Conservation (phyloP, 352 stramenopile species). For the Globisporangium spiculum region DNA sequence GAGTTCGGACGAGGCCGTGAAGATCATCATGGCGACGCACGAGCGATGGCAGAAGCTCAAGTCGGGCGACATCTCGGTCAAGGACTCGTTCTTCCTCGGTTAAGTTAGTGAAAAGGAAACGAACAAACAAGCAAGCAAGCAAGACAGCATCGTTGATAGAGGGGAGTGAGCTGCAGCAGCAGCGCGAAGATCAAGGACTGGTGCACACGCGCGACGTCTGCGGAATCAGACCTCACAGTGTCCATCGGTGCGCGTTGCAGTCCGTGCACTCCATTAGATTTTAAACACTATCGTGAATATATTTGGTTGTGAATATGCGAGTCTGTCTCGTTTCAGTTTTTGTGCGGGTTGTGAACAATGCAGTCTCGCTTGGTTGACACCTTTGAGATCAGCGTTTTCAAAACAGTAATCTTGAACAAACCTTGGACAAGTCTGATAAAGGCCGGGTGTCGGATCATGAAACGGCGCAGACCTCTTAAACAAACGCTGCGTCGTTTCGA, state of each 20-base stretch:
- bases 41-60: slow-evolving; percentile 72
- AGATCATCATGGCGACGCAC: slow-evolving; percentile 68
- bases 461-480: not conserved
- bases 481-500: slow-evolving; percentile 7
- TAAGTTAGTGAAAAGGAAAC: slow-evolving; percentile 10
- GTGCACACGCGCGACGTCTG: slow-evolving; percentile 10
- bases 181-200: not conserved
- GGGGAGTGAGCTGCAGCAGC: not conserved
- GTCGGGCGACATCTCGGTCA: slow-evolving; percentile 49
- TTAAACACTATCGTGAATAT: slow-evolving; percentile 10
- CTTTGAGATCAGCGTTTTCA: not conserved
- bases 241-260: not conserved
- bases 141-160: not conserved
- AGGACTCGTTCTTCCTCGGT: slow-evolving; percentile 67
- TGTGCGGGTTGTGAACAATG: too few species aligned
- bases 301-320: slow-evolving; percentile 1
- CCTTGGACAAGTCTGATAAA: not conserved
- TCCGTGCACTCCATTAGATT: not conserved
- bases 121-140: not conserved
- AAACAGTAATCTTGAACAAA: too few species aligned
- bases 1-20: slow-evolving; percentile 45
- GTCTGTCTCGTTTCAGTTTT: too few species aligned
- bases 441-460: not conserved
- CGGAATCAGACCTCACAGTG: not conserved
- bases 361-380: not conserved